phyloP scores from a whole-genome alignment of 768 basidiomycete species.

The Agaricus subrufescens region DNA sequence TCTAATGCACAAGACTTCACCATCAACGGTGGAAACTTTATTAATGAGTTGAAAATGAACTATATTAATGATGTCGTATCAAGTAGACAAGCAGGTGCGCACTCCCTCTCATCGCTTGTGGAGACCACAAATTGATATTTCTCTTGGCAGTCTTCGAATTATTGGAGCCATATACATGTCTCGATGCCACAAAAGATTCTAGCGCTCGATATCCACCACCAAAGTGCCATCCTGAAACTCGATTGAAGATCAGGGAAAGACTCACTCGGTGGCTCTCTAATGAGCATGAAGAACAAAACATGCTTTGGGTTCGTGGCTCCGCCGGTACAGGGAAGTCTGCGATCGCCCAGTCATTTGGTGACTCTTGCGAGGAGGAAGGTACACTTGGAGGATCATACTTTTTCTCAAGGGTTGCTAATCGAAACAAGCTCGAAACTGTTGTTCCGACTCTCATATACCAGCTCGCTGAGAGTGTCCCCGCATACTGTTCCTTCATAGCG shows the following conservation, averaged over 20 bases:
- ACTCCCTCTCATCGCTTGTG: background rate
- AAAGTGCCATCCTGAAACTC: too few species aligned
- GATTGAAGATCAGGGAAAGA: background rate
- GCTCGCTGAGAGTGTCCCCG: background rate
- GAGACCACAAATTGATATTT: background rate
- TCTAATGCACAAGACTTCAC: too few species aligned
- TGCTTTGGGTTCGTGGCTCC: constrained; percentile 5
- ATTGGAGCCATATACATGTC: background rate
- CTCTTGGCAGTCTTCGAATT: background rate
- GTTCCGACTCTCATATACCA: background rate
- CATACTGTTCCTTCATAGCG: background rate
- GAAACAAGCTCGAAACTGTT: background rate
- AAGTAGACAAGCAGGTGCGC: background rate
- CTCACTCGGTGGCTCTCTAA: background rate
- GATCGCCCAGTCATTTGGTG: background rate
- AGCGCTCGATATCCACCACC: background rate
- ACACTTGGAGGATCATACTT: background rate
- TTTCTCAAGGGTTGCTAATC: background rate
- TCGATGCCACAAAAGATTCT: background rate
- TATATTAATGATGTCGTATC: background rate
- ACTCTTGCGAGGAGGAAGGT: background rate
- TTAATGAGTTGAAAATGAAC: too few species aligned
- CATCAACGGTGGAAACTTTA: too few species aligned
- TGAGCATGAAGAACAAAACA: background rate
- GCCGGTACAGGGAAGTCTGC: constrained; percentile 10